Conservation (phyloP, 2,329 filamentous ascomycete genomes). For the Phialophora verrucosa region DNA sequence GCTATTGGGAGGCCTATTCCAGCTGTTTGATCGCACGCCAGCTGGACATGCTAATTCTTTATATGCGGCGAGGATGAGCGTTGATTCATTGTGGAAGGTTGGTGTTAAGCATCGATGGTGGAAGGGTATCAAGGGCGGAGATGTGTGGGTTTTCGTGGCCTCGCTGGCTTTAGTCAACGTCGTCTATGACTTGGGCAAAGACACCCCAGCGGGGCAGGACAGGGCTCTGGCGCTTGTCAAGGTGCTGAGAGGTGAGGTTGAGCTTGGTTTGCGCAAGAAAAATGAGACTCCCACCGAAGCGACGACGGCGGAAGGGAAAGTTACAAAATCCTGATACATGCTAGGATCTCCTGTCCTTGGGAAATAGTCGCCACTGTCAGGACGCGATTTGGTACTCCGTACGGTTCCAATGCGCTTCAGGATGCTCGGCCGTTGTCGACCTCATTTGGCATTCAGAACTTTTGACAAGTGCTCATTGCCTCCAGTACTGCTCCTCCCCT, state of each 20-base stretch:
- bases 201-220: constrained; percentile 28
- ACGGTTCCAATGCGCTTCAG: background rate
- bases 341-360: background rate
- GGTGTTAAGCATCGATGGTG: constrained; percentile 91
- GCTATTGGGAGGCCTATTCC: constrained; percentile 83
- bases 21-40: constrained; percentile 68
- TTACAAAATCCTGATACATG: background rate
- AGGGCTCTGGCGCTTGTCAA: constrained; percentile 33
- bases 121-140: constrained; percentile 79
- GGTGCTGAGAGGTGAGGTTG: constrained; percentile 38
- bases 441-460: background rate
- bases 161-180: constrained; percentile 64
- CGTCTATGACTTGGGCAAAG: constrained; percentile 35
- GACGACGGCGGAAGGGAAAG: constrained; percentile 1
- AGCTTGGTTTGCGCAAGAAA: constrained; percentile 35
- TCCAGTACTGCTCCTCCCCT: background rate
- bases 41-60: constrained; percentile 69
- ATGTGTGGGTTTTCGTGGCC: constrained; percentile 80
- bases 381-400: background rate
- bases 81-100: constrained; percentile 89
- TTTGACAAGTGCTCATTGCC: background rate
- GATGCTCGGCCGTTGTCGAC: background rate
- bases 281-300: background rate
- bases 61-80: constrained; percentile 76
- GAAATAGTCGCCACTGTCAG: background rate